Base-by-base conservation (phyloP, 169 alveolate species). In the Plasmodium malariae region DNA sequence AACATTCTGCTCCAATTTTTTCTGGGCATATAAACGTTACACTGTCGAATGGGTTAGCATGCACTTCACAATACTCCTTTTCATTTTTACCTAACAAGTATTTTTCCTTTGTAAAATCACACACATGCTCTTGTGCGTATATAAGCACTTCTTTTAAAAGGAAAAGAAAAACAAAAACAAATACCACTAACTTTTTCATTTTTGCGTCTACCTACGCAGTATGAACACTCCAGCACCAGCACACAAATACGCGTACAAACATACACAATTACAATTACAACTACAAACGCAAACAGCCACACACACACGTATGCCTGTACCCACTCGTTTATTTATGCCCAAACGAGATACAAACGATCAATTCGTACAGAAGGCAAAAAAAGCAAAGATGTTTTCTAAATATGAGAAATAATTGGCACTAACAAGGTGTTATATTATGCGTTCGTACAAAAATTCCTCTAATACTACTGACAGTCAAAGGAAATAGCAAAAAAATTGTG, bases 21-120 rank as follows among this genome's bases (percentile, higher is more conserved):
- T 78, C 62, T 0, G 89, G 89, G 43, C 89, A 78, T 26, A 62
- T 63, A 43, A 62, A 78, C 14, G 89, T 78, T 43, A 78, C 36
- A 32, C 45, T 48, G 32, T 78, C 89, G 12, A 63, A 78, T 17
- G 89, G 89, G 7, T 78, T 78, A 14, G 89, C 89, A 3, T 63
- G 17, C 26, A 78, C 17, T 7, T 19, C 54, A 45, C 89, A 78
- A 51, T 28, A 62, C 63, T 28, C 63, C 11, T 62, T 49, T 19
- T 78, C 72, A 21, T 43, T 26, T 6, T 24, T 30, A 6, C 55
- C 65, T 14, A 40, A 26, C 12, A 78, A 51, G 37, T 78, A 62
- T 54, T 43, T 28, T 40, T 78, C 76, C 24, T 62, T 49, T 6
- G 78, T 78, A 36, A 78, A 78, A 78, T 78, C 89, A n/a, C 89